Evolutionary conservation across 306 rosid species (phyloP).

Genomic region (Canavalia ensiformis): DNA sequence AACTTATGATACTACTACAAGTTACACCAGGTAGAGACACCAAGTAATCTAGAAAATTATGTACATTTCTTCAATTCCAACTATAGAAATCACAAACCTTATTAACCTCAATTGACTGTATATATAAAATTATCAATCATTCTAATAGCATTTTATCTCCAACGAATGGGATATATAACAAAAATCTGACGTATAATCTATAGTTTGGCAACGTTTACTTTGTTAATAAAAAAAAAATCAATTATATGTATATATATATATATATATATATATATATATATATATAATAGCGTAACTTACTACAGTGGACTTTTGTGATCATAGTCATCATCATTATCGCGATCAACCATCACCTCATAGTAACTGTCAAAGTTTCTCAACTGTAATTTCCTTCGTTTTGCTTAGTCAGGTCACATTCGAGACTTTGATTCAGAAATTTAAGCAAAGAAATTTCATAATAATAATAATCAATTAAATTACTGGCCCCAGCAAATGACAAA

Average conservation of each 20-base stretch:
- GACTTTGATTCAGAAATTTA: slow-evolving; percentile 28
- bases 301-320: slow-evolving; percentile 36
- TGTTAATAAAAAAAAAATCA: slow-evolving; percentile 32
- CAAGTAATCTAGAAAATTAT: slow-evolving; percentile 23
- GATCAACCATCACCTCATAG: slow-evolving; percentile 19
- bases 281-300: slow-evolving; percentile 8
- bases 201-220: slow-evolving; percentile 32
- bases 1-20: background rate
- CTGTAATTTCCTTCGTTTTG: slow-evolving; percentile 37
- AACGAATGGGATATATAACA: background rate
- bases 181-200: background rate
- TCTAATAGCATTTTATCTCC: background rate
- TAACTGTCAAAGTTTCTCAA: slow-evolving; percentile 43
- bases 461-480: slow-evolving; percentile 2
- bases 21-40: slow-evolving; percentile 9
- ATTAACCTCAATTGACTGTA: slow-evolving; percentile 1
- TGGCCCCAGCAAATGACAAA: slow-evolving; percentile 12
- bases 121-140: background rate
- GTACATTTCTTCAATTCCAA: background rate
- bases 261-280: background rate
- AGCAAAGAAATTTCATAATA: slow-evolving; percentile 6
- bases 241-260: background rate
- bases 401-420: slow-evolving; percentile 41
- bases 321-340: slow-evolving; percentile 42
- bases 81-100: slow-evolving; percentile 1